A percentile compares a stretch with the other conserved stretches of the same genome.
Conservation (phyloP, 257 asterid species). For the Jacaranda mimosifolia region DNA sequence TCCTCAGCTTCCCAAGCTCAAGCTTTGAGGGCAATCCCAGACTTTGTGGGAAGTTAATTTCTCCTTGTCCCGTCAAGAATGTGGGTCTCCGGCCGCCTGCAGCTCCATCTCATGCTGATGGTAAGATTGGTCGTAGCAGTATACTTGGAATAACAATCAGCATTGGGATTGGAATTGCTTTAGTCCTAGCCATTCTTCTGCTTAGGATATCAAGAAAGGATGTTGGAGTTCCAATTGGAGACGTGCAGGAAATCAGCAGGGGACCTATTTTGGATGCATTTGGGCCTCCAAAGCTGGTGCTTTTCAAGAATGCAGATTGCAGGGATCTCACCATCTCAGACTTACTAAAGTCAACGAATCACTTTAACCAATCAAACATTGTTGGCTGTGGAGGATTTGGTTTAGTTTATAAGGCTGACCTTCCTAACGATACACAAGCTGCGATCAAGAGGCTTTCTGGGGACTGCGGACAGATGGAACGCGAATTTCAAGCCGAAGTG, state of each 20-base stretch:
- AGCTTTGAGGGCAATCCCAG: slow-evolving; percentile 94
- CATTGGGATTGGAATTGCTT: slow-evolving; percentile 65
- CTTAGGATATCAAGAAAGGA: slow-evolving; percentile 68
- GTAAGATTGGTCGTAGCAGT: slow-evolving; percentile 51
- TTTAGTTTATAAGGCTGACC: slow-evolving; percentile 81
- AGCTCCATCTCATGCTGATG: slow-evolving; percentile 37
- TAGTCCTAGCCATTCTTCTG: slow-evolving; percentile 65
- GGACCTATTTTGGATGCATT: slow-evolving; percentile 58
- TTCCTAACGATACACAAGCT: slow-evolving; percentile 73
- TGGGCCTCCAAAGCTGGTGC: slow-evolving; percentile 78
- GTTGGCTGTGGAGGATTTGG: slow-evolving; percentile 99
- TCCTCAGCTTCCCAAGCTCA: slow-evolving; percentile 85
- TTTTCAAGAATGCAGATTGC: slow-evolving; percentile 77
- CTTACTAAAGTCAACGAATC: slow-evolving; percentile 81
- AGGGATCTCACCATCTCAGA: slow-evolving; percentile 76
- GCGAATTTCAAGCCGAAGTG: slow-evolving; percentile 96
- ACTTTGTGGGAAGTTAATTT: slow-evolving; percentile 70
- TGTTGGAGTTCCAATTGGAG: slow-evolving; percentile 61
- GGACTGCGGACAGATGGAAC: slow-evolving; percentile 96
- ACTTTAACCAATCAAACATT: slow-evolving; percentile 87
- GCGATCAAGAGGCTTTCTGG: slow-evolving; percentile 96
- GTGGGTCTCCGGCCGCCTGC: slow-evolving; percentile 48
- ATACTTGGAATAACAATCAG: slow-evolving; percentile 75
- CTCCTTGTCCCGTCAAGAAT: slow-evolving; percentile 63
- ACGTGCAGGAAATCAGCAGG: slow-evolving; percentile 54